phyloP scores from a whole-genome alignment of 495 filamentous ascomycete species.

The Viridothelium virens region DNA sequence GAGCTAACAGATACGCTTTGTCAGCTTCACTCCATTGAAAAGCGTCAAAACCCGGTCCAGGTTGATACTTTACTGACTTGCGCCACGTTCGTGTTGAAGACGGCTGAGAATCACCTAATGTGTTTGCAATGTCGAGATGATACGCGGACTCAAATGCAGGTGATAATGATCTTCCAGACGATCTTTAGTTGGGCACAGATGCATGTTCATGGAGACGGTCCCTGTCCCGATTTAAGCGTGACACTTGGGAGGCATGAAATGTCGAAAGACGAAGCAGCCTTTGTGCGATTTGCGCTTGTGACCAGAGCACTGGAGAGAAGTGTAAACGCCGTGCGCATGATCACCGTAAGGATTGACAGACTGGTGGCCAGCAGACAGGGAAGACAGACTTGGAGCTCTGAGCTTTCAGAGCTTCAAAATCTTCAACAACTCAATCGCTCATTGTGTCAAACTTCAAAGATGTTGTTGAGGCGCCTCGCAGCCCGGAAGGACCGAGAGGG shows the following conservation, averaged over 20 bases:
- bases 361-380: background rate
- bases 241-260: background rate
- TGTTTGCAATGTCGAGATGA: slow-evolving; percentile 1
- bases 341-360: background rate
- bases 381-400: background rate
- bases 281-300: background rate
- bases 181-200: background rate
- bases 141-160: background rate
- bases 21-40: background rate
- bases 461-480: background rate
- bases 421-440: background rate
- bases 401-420: background rate
- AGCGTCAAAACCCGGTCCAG: background rate
- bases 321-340: background rate
- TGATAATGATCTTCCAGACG: background rate
- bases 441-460: background rate
- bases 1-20: background rate
- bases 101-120: background rate
- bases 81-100: background rate
- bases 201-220: background rate
- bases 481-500: background rate
- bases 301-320: background rate
- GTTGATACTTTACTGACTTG: background rate
- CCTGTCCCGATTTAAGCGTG: background rate
- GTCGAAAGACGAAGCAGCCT: background rate